phyloP scores from a whole-genome alignment of 805 yeast species.

The Geotrichum ghanense region DNA sequence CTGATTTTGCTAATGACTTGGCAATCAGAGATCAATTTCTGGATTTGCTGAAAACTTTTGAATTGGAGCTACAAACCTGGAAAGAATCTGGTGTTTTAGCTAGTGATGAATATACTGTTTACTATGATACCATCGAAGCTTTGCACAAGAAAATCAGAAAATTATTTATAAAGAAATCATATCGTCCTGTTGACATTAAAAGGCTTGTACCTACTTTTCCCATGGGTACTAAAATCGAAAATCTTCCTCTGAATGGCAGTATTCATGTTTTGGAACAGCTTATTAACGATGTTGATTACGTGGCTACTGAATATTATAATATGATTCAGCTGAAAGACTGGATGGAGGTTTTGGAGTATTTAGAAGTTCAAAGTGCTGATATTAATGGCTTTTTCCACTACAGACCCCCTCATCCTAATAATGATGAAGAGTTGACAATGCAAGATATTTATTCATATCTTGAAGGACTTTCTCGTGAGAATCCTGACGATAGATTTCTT shows the following conservation, averaged over 20 bases:
- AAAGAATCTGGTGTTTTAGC: constrained; percentile 7
- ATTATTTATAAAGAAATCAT: constrained; percentile 31
- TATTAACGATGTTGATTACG: constrained; percentile 49
- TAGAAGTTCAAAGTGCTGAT: constrained; percentile 58
- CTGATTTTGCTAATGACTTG: constrained; percentile 63
- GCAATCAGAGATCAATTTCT: constrained; percentile 47
- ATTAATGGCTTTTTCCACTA: constrained; percentile 48
- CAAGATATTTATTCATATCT: constrained; percentile 66
- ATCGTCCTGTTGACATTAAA: constrained; percentile 23
- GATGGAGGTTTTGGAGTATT: constrained; percentile 59
- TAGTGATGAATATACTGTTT: constrained; percentile 13
- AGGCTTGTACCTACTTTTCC: constrained; percentile 16
- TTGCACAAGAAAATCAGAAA: constrained; percentile 58
- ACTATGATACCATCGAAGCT: constrained; percentile 21
- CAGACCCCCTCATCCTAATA: constrained; percentile 28
- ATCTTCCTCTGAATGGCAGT: constrained; percentile 9
- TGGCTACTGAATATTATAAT: constrained; percentile 45
- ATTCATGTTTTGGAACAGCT: constrained; percentile 39
- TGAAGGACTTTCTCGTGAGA: constrained; percentile 34
- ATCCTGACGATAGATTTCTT: constrained; percentile 22
- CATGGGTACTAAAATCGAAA: constrained; percentile 13
- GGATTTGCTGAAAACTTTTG: constrained; percentile 54
- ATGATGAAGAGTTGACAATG: constrained; percentile 47
- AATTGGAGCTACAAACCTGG: constrained; percentile 43
- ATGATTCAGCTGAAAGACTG: constrained; percentile 61